Evolutionary conservation across 2,329 filamentous ascomycete species (phyloP).

Genomic region (Hypoxylon sp.): DNA sequence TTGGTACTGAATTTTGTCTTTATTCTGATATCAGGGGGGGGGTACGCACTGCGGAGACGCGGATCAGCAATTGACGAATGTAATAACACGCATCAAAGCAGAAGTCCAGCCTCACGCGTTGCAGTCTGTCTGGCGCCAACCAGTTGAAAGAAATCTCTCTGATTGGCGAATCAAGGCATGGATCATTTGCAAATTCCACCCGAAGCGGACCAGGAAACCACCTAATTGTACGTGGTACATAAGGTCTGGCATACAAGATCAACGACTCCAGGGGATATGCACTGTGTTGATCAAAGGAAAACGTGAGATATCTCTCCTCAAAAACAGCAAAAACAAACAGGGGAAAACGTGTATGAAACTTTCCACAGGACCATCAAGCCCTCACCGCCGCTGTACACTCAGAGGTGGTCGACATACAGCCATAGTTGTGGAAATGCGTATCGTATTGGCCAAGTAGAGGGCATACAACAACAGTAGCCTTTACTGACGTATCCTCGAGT

Average conservation of each 20-base stretch:
- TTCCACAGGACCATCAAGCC: slow-evolving; percentile 48
- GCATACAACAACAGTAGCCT: slow-evolving; percentile 47
- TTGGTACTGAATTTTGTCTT: slow-evolving; percentile 42
- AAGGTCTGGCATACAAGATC: slow-evolving; percentile 32
- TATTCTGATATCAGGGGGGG: slow-evolving; percentile 45
- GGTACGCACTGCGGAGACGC: slow-evolving; percentile 41
- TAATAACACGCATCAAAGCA: slow-evolving; percentile 33
- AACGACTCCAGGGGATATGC: slow-evolving; percentile 35
- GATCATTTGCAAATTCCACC: slow-evolving; percentile 37
- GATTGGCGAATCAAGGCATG: slow-evolving; percentile 38
- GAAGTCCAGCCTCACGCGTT: slow-evolving; percentile 32
- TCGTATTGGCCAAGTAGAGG: slow-evolving; percentile 48
- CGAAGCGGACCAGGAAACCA: slow-evolving; percentile 31
- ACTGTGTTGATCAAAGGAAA: slow-evolving; percentile 49
- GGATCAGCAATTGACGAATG: slow-evolving; percentile 39
- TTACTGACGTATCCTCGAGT: slow-evolving; percentile 46
- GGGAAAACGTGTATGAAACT: slow-evolving; percentile 47
- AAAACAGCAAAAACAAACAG: slow-evolving; percentile 48
- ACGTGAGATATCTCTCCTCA: slow-evolving; percentile 47
- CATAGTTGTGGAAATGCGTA: slow-evolving; percentile 45
- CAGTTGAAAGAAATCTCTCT: slow-evolving; percentile 21
- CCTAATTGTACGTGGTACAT: slow-evolving; percentile 32
- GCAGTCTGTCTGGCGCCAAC: slow-evolving; percentile 33
- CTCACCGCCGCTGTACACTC: slow-evolving; percentile 46
- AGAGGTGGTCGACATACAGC: slow-evolving; percentile 45